These are phyloP conservation scores for Scedosporium apiospermum DNA, from an alignment of 2,329 filamentous ascomycete genomes.

Conservation along the genomic window DNA sequence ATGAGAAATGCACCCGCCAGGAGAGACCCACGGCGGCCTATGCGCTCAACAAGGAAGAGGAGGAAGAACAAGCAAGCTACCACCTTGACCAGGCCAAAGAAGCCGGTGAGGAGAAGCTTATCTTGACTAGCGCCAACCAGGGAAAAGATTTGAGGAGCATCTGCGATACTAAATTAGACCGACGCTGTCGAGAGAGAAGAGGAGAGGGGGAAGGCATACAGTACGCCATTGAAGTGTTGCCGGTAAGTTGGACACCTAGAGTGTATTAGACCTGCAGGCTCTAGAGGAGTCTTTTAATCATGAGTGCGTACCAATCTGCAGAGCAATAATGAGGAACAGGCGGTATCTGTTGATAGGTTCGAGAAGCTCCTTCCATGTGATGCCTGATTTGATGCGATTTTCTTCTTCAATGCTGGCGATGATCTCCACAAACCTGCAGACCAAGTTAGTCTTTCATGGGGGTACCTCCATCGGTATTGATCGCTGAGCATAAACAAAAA, in stretches of 20 bases:
- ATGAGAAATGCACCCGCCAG: conserved; percentile 38
- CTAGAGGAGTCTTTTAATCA: conserved; percentile 6
- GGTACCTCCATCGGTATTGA: too few relatives aligned
- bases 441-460: not conserved
- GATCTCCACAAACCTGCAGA: conserved; percentile 27
- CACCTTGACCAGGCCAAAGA: conserved; percentile 43
- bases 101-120: conserved; percentile 38
- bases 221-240: conserved; percentile 41
- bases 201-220: conserved; percentile 12
- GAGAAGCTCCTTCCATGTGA: conserved; percentile 35
- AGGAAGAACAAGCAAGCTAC: conserved; percentile 35
- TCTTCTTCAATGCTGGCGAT: conserved; percentile 37
- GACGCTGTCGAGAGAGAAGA: too few relatives aligned
- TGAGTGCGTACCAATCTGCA: conserved; percentile 28
- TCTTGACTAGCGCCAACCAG: conserved; percentile 36
- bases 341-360: conserved; percentile 37
- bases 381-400: conserved; percentile 28
- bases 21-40: conserved; percentile 38
- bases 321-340: conserved; percentile 37
- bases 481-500: conserved; percentile 5
- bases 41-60: conserved; percentile 36
- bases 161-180: too few relatives aligned
- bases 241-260: conserved; percentile 32
- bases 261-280: not conserved
- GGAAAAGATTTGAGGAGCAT: conserved; percentile 40